These are phyloP conservation scores for Lagenidium giganteum DNA, from an alignment of 352 stramenopile species.

Conservation along the genomic window DNA sequence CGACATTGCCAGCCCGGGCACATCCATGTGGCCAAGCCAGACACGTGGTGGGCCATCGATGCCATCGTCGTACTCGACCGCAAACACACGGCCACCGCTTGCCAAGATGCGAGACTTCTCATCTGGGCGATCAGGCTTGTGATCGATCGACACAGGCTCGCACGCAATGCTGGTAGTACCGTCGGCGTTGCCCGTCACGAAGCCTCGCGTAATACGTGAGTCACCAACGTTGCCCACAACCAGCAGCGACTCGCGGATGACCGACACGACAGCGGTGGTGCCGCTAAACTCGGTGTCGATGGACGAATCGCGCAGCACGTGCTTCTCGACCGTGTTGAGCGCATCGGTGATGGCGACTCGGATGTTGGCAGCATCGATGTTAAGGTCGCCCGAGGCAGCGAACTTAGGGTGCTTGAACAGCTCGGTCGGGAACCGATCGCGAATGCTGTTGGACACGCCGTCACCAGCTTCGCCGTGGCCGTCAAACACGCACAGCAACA, in stretches of 20 bases:
- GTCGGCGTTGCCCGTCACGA: slow-evolving; percentile 43
- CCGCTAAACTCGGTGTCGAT: slow-evolving; percentile 94
- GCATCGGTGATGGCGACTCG: slow-evolving; percentile 53
- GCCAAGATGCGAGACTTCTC: slow-evolving; percentile 95
- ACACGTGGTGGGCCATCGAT: slow-evolving; percentile 97
- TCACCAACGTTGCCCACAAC: slow-evolving; percentile 97
- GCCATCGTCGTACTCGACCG: slow-evolving; percentile 98
- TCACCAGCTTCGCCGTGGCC: slow-evolving; percentile 96
- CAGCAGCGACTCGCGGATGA: slow-evolving; percentile 79
- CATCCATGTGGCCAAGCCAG: slow-evolving; percentile 98
- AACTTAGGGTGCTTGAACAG: slow-evolving; percentile 91
- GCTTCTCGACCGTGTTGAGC: slow-evolving; percentile 62
- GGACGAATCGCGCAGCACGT: slow-evolving; percentile 83
- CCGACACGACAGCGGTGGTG: slow-evolving; percentile 71
- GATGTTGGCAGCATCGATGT: slow-evolving; percentile 49
- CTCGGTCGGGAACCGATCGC: slow-evolving; percentile 84
- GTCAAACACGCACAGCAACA: slow-evolving; percentile 96
- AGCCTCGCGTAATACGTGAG: slow-evolving; percentile 89
- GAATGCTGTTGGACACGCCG: slow-evolving; percentile 87
- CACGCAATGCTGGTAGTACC: slow-evolving; percentile 28
- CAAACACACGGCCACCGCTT: slow-evolving; percentile 96
- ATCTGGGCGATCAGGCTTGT: slow-evolving; percentile 95
- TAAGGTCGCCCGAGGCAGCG: slow-evolving; percentile 34
- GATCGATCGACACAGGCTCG: slow-evolving; percentile 93
- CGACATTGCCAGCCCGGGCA: slow-evolving; percentile 97